Percentiles rank a stretch among this genome's conserved stretches.
These are phyloP conservation scores for Geotrichum histeridarum DNA, from an alignment of 1,139 yeast genomes.

Conservation along the genomic window DNA sequence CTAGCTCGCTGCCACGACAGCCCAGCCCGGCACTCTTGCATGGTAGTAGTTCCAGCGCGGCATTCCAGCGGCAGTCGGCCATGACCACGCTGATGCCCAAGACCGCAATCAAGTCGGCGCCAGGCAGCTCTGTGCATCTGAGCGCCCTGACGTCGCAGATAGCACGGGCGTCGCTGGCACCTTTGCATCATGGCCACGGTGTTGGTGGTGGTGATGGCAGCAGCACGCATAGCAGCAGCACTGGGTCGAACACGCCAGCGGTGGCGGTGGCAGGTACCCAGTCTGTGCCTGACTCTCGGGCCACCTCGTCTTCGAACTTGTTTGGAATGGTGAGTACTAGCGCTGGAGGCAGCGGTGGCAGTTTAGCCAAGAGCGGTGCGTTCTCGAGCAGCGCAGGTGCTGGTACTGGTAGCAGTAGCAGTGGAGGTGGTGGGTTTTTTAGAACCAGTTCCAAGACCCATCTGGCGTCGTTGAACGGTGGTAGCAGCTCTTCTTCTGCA, in stretches of 20 bases:
- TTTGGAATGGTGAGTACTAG: not conserved
- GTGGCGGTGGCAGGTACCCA: no score
- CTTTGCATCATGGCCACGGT: not conserved
- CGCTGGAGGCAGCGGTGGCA: not conserved
- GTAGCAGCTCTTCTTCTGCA: not conserved
- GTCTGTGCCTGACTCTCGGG: conserved; percentile 8
- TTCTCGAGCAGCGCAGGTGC: not conserved
- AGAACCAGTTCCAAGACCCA: conserved; percentile 12
- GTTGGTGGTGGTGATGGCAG: not conserved
- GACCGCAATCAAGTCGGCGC: not conserved
- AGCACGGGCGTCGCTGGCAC: not conserved
- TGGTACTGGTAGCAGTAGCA: no score
- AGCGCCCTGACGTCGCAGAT: conserved; percentile 8
- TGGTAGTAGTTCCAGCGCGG: not conserved
- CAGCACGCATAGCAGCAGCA: not conserved
- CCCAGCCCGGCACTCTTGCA: not conserved
- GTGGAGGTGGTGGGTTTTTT: conserved; percentile 5
- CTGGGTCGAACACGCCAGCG: not conserved
- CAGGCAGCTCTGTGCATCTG: conserved; percentile 11
- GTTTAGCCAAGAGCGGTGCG: not conserved
- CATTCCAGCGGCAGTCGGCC: conserved; percentile 1
- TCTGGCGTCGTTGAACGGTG: conserved; percentile 6
- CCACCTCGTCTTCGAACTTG: conserved; percentile 9
- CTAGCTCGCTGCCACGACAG: not conserved
- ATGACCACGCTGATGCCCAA: not conserved